Base-by-base conservation (phyloP, 306 rosid species). In the Urtica urens region DNA sequence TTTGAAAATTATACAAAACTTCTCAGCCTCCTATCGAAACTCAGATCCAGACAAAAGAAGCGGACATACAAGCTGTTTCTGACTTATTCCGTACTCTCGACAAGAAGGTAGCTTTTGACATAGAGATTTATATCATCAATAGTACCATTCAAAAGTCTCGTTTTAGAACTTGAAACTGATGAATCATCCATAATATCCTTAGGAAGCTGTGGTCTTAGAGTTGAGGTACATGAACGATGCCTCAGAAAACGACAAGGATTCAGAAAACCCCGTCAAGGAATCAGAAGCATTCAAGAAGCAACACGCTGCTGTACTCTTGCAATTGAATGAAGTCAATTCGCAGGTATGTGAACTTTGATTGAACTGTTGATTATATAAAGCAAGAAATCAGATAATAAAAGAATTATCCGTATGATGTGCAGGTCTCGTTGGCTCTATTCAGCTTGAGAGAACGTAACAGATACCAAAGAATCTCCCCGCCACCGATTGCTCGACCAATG, bases 361-460 rank as follows among this genome's bases (percentile, higher is more conserved):
- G 43, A 45, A 52, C 29, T 50, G 54, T 50, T 57, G 24, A 39
- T 45, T 8, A 23, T 38, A n/a, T 41, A 35, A 50, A 53, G 29
- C 45, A 45, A 38, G 65, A 42, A 35, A 34, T 65, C 30, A 16
- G 25, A 42, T 59, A 65, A 57, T 59, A n/a, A n/a, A n/a, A n/a
- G n/a, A n/a, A n/a, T 18, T 46, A 66, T 56, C 51, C 44, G 56
- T 28, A 60, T 71, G 55, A 53, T 66, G 14, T 35, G 54, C 76
- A 88, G 95, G 95, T 88, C 55, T 78, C 93, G 61, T 78, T 80
- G 60, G 86, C 90, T 69, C 59, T 88, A 65, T 65, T 68, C 64
- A 55, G 73, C 80, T 73, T 84, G 80, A 78, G 95, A 72, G 86
- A 88, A 65, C 80, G 86, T 52, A 88, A 88, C 64, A 77, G 86